phyloP scores from a whole-genome alignment of 2,329 filamentous ascomycete species.

The Alternaria incomplexa region DNA sequence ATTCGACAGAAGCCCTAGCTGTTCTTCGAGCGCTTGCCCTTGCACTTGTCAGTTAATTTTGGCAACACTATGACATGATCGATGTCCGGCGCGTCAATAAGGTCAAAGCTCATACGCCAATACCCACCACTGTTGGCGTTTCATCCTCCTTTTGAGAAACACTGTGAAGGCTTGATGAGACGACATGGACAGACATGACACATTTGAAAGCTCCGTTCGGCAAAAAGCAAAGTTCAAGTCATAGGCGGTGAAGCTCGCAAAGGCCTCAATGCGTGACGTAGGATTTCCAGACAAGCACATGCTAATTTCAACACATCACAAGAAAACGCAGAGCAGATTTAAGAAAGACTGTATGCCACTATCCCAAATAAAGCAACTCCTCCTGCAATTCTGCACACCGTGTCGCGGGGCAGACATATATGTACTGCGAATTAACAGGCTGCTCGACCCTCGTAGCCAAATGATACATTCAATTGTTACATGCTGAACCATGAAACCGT shows the following conservation, averaged over 20 bases:
- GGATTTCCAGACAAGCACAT: neutral
- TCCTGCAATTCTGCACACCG: slow-evolving; percentile 25
- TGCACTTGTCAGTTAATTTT: neutral
- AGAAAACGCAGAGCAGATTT: slow-evolving; percentile 31
- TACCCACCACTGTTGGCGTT: neutral
- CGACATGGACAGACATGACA: neutral
- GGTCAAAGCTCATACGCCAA: neutral
- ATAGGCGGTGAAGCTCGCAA: neutral
- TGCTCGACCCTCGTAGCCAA: slow-evolving; percentile 42
- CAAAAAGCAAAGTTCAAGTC: neutral
- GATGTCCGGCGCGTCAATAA: neutral
- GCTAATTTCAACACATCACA: slow-evolving; percentile 1
- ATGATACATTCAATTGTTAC: slow-evolving; percentile 45
- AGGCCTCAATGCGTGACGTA: neutral
- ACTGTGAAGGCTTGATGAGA: neutral
- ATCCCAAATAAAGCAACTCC: slow-evolving; percentile 27
- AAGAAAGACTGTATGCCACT: slow-evolving; percentile 38
- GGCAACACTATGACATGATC: neutral
- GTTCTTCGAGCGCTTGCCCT: neutral
- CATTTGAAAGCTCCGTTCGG: neutral
- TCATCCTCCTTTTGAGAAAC: neutral
- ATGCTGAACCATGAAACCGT: slow-evolving; percentile 37
- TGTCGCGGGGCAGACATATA: slow-evolving; percentile 26
- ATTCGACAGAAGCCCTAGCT: neutral
- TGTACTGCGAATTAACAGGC: slow-evolving; percentile 44